Evolutionary conservation across 225 moss, liverwort and hornwort species (phyloP), one percentile per base, ranked within the genome.

Genomic region (Antitrichia curtipendula): DNA sequence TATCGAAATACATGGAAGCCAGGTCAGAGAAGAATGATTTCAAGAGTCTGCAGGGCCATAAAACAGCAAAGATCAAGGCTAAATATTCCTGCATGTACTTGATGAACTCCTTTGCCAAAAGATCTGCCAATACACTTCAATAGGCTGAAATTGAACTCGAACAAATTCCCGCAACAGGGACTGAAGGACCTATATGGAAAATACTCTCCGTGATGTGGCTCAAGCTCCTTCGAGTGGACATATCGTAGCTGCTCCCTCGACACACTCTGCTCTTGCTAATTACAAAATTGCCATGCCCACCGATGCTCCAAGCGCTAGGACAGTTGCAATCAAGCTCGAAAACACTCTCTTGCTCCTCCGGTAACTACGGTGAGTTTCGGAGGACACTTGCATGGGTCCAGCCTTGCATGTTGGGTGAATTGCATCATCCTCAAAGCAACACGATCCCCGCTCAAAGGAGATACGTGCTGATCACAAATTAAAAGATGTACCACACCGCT

Each of bases 221-320:
- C 79, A 75, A 76, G 34, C 49, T 80, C 70, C 65, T 59, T 77
- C 32, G 28, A 41, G 36, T 59, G 31, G 45, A 45, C 79, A 83
- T 59, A 57, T 73, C 71, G 78, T 49, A 49, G 80, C 80, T 73
- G 66, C 86, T 80, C 83, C 86, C 62, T 89, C 21, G 66, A 54
- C 84, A 79, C 49, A 60, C 82, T 74, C 72, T 78, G 80, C 68
- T 87, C 81, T 62, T 87, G 75, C 92, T 90, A 88, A 82, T 92
- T 92, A 92, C 92, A 90, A 92, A 92, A 92, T 87, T 90, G 86
- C 85, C 60, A 74, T 88, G 64, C 73, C 50, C 77, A 77, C 81
- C 75, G 69, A 31, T 41, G 64, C 65, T 63, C 32, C 80, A 41
- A 80, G 71, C 23, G 82, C 82, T 52, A 32, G 41, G 54, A 75